A percentile compares a stretch with the other conserved stretches of the same genome.
These are phyloP conservation scores for Kazachstania bromeliacearum DNA, from an alignment of 805 yeast genomes.

Conservation along the genomic window DNA sequence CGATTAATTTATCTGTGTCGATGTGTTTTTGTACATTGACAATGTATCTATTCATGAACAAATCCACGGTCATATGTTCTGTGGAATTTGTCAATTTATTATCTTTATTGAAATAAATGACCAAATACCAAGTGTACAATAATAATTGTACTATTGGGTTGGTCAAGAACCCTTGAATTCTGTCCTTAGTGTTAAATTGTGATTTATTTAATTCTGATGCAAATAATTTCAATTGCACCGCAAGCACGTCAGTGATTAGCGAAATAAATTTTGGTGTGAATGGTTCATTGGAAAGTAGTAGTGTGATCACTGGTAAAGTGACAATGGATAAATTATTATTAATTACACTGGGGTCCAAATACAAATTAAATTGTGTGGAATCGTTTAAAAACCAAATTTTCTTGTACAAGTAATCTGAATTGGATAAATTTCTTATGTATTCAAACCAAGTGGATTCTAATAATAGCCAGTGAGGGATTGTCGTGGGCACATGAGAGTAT, in stretches of 20 bases:
- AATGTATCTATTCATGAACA: slow-evolving; percentile 13
- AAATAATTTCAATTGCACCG: slow-evolving; percentile 13
- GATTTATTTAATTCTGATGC: slow-evolving; percentile 7
- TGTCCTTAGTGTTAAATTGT: slow-evolving; percentile 2
- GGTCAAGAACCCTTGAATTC: slow-evolving; percentile 9
- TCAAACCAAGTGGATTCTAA: slow-evolving; percentile 23
- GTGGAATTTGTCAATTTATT: not conserved
- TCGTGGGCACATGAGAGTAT: slow-evolving; percentile 6
- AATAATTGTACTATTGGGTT: slow-evolving; percentile 19
- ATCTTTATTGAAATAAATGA: slow-evolving; percentile 7
- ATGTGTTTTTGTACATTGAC: slow-evolving; percentile 8
- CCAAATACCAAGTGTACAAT: slow-evolving; percentile 16
- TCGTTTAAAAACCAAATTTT: slow-evolving; percentile 5
- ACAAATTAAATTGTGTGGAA: slow-evolving; percentile 1
- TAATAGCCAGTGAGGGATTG: slow-evolving; percentile 18
- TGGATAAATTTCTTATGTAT: slow-evolving; percentile 10
- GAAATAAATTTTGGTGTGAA: slow-evolving; percentile 8
- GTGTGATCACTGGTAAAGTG: slow-evolving; percentile 11
- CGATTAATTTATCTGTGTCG: slow-evolving; percentile 10
- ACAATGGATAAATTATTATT: slow-evolving; percentile 16
- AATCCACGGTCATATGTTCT: slow-evolving; percentile 8
- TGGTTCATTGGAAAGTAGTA: slow-evolving; percentile 1
- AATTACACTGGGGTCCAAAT: slow-evolving; percentile 10
- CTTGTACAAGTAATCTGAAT: slow-evolving; percentile 5
- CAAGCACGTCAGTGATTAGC: slow-evolving; percentile 13